Conservation (phyloP, 2,329 filamentous ascomycete species). For the Aspergillus ochraceoroseus region DNA sequence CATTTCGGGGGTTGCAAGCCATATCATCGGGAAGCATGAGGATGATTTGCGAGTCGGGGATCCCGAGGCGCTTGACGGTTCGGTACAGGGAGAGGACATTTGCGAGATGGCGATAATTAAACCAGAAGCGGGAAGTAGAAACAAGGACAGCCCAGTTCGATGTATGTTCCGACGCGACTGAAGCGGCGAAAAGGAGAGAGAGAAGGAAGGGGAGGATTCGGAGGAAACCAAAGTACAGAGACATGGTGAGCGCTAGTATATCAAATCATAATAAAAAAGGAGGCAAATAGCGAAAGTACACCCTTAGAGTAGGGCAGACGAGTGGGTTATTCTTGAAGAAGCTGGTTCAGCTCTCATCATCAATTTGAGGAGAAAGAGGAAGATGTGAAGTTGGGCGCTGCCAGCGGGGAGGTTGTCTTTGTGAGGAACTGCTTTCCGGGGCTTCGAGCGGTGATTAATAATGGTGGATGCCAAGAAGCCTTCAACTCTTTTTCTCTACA, state of each 20-base stretch:
- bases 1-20: slow-evolving; percentile 98
- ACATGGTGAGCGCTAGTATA: slow-evolving; percentile 25
- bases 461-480: slow-evolving; percentile 7
- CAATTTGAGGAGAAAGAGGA: background rate
- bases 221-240: slow-evolving; percentile 24
- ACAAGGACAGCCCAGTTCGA: slow-evolving; percentile 99
- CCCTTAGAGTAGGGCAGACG: slow-evolving; percentile 1
- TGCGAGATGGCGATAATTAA: slow-evolving; percentile 97
- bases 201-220: slow-evolving; percentile 27
- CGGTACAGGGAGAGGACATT: slow-evolving; percentile 97
- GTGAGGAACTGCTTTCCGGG: too few species aligned
- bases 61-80: slow-evolving; percentile 94
- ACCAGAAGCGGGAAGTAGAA: slow-evolving; percentile 98
- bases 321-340: slow-evolving; percentile 1
- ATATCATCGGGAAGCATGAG: slow-evolving; percentile 99
- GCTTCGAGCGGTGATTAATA: slow-evolving; percentile 9
- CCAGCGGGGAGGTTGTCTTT: slow-evolving; percentile 2
- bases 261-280: slow-evolving; percentile 18
- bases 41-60: slow-evolving; percentile 97
- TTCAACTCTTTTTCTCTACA: too few species aligned
- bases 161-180: slow-evolving; percentile 58
- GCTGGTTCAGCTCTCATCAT: slow-evolving; percentile 1
- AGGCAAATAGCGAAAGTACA: slow-evolving; percentile 3
- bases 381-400: background rate
- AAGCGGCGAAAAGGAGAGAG: slow-evolving; percentile 12